phyloP scores from a whole-genome alignment of 768 basidiomycete species.

The Mycena haematopus region DNA sequence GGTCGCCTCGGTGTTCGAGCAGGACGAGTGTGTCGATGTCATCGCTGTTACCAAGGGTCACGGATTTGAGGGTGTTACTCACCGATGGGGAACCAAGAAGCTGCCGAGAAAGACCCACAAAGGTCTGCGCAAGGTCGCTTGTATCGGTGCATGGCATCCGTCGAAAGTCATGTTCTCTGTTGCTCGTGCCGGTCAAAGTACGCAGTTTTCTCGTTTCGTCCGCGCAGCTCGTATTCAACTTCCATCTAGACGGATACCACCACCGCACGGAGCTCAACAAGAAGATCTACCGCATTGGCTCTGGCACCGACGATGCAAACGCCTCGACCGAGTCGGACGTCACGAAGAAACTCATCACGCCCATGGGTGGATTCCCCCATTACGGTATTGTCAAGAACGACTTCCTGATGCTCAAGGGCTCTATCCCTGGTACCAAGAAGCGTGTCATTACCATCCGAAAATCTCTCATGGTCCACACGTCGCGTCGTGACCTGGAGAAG shows the following conservation, averaged over 20 bases:
- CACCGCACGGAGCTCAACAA: slow-evolving; percentile 99
- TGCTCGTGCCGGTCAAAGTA: slow-evolving; percentile 99
- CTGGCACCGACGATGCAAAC: slow-evolving; percentile 76
- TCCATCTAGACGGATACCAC: slow-evolving; percentile 82
- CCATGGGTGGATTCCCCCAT: slow-evolving; percentile 99
- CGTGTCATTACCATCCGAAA: slow-evolving; percentile 98
- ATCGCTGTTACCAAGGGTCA: slow-evolving; percentile 99
- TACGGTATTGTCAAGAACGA: slow-evolving; percentile 99
- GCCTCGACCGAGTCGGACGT: slow-evolving; percentile 95
- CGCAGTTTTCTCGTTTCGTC: slow-evolving; percentile 40
- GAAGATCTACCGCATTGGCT: slow-evolving; percentile 96
- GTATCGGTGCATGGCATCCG: slow-evolving; percentile 98
- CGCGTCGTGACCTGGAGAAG: slow-evolving; percentile 96
- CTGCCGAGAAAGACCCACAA: slow-evolving; percentile 99
- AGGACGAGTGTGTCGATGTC: slow-evolving; percentile 95
- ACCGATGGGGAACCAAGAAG: slow-evolving; percentile 99
- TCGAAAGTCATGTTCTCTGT: slow-evolving; percentile 99
- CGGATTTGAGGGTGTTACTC: slow-evolving; percentile 99
- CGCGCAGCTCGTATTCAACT: slow-evolving; percentile 16
- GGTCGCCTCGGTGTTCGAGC: slow-evolving; percentile 86
- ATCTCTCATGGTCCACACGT: slow-evolving; percentile 95
- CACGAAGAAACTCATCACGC: slow-evolving; percentile 92
- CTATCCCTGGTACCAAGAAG: slow-evolving; percentile 95
- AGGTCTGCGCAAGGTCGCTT: slow-evolving; percentile 99
- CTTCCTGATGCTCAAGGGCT: slow-evolving; percentile 96